Base-by-base conservation (phyloP, 768 basidiomycete genomes). In the Panaeolus cyanescens region DNA sequence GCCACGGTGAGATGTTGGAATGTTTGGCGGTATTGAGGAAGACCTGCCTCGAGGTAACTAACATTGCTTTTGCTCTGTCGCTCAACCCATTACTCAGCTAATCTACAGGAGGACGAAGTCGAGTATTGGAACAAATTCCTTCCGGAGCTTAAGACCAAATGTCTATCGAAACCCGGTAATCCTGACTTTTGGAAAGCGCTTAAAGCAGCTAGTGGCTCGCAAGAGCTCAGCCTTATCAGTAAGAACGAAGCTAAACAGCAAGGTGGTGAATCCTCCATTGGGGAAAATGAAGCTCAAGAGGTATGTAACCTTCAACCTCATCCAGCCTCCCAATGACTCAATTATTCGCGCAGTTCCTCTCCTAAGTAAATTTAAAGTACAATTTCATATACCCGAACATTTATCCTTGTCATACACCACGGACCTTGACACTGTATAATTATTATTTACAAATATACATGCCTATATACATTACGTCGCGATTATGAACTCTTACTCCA, bases 121-220 rank as follows among this genome's bases (percentile, higher is more conserved):
- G 89, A 90, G 45, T 84, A 83, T 32, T 95, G 92, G 92, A 94
- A 95, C 73, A 74, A 69, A 89, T 90, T 92, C 69, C 62, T 93
- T 50, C 72, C 69, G 13, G 78, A 85, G 20, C 74, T 94, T 19
- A 88, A 85, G 65, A 68, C 79, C 12, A 81, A 78, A 12, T 93
- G 91, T 65, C 59, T 77, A 1, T 67, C 75, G 5, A 73, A 81
- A 53, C 82, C 83, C 4, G 90, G 91, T 5, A 91, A 92, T 70
- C 67, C 70, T 20, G 83, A 77, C 8, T 93, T 95, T 67, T 94
- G 92, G 93, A 64, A 72, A 7, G 77, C 80, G 34, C 72, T 93
- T 3, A 74, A 80, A 60, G 73, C 77, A 30, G 56, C 75, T 54
- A 89, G 90, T 2, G n/a, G n/a, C n/a, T n/a, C n/a, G n/a, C 77